A percentile compares a stretch with the other conserved stretches of the same genome.
These are phyloP conservation scores for Paraurostyla sp. DNA, from an alignment of 73 alveolate species.

Conservation along the genomic window DNA sequence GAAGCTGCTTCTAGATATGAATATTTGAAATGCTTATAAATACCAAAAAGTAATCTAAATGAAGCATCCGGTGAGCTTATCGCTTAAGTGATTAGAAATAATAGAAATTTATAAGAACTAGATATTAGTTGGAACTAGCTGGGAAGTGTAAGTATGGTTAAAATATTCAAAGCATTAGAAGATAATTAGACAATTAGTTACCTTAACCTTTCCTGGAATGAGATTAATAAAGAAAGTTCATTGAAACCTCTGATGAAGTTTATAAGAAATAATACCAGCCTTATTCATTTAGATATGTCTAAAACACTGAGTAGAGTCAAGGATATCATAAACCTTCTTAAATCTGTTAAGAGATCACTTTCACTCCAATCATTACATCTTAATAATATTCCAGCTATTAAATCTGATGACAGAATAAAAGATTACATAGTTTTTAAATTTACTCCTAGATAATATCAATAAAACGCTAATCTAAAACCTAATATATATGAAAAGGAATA, in stretches of 20 bases:
- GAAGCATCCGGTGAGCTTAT: not conserved
- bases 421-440: not conserved
- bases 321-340: not conserved
- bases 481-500: too few relatives aligned
- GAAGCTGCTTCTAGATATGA: too few relatives aligned
- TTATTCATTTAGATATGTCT: constrained; percentile 18
- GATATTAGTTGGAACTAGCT: constrained; percentile 36
- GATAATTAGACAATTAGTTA: not conserved
- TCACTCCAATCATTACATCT: constrained; percentile 38
- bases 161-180: not conserved
- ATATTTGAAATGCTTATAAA: not conserved
- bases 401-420: not conserved
- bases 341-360: not conserved
- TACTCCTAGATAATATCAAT: not conserved
- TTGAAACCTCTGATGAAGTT: constrained; percentile 12
- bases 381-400: not conserved
- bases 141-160: not conserved
- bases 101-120: not conserved
- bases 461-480: too few relatives aligned
- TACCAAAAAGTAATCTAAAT: constrained; percentile 28
- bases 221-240: not conserved
- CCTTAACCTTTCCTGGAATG: constrained; percentile 33
- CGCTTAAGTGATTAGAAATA: not conserved
- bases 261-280: not conserved
- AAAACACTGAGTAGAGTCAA: not conserved